Evolutionary conservation across 148 eudicot species (phyloP), one percentile per base, ranked within the genome.

Genomic region (Fallopia convolvulus): DNA sequence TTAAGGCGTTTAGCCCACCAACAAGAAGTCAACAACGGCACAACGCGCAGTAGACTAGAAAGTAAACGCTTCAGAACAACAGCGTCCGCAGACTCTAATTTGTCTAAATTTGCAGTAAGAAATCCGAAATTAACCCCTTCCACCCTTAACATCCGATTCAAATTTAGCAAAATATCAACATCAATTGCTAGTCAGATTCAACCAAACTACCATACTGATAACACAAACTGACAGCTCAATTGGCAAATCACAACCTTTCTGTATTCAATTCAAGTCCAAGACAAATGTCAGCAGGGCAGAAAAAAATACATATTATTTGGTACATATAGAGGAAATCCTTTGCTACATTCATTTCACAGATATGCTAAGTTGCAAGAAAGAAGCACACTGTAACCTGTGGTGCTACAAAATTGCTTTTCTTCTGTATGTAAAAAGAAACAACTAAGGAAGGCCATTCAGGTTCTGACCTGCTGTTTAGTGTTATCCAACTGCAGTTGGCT

Each of bases 381-480:
- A 33, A 36, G 44, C 72, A 68, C 44, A 68, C 72, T 33, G 11
- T 36, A 68, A 23, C 41, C 42, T 68, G 72, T 36, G 39, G 11
- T 65, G 46, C 44, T 68, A 68, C 72, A 68, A 68, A 68, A 68
- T 39, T 68, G 44, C 70, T 61, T 26, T 39, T 33, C 71, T 65
- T 36, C 72, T 68, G 72, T 21, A 23, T 58, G 65, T 3, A 58
- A 4, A 44, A 30, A 68, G 14, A 26, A 58, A 36, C 11, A 63
- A 11, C 44, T 68, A 68, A 1, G 11, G 20, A 23, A 39, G 18
- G 17, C 2, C 40, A 65, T 32, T 65, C 70, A 65, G 40, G 23
- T 68, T 39, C 72, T 68, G 72, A 68, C 72, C 72, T 68, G 72
- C 44, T 68, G 72, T 39, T 68, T 68, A 68, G 52, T 20, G 55